phyloP scores from a whole-genome alignment of 2,329 filamentous ascomycete genomes.

The Daldinia eschscholtzii region DNA sequence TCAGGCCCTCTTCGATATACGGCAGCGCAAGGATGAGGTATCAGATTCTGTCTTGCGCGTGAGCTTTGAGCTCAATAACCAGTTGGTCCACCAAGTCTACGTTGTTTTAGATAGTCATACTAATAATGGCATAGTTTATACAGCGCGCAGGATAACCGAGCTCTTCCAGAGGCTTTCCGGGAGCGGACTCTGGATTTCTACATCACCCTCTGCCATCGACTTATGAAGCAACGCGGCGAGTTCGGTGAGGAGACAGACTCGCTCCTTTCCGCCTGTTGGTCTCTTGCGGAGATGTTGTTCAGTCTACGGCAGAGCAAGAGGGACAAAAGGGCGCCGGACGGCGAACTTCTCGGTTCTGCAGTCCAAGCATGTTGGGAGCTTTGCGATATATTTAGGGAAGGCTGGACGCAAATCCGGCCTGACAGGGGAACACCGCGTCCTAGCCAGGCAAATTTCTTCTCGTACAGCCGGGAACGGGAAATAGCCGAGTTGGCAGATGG shows the following conservation, averaged over 20 bases:
- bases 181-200: constrained; percentile 95
- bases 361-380: constrained; percentile 96
- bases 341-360: constrained; percentile 86
- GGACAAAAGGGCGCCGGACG: constrained; percentile 79
- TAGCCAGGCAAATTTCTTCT: constrained; percentile 79
- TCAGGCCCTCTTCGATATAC: constrained; percentile 88
- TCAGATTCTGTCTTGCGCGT: constrained; percentile 90
- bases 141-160: constrained; percentile 85
- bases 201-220: constrained; percentile 88
- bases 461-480: constrained; percentile 60
- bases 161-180: constrained; percentile 85
- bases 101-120: constrained; percentile 11
- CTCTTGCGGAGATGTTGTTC: constrained; percentile 91
- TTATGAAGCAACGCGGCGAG: constrained; percentile 94
- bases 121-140: constrained; percentile 69
- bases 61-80: constrained; percentile 95
- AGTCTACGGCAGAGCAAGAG: constrained; percentile 85
- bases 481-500: constrained; percentile 53
- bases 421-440: constrained; percentile 88
- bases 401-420: constrained; percentile 89
- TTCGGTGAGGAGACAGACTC: constrained; percentile 85
- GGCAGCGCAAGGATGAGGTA: constrained; percentile 80
- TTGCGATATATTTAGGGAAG: constrained; percentile 91
- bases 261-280: constrained; percentile 88
- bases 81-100: constrained; percentile 62